Conservation (phyloP, 495 filamentous ascomycete genomes). For the Penicillium crystallinum region DNA sequence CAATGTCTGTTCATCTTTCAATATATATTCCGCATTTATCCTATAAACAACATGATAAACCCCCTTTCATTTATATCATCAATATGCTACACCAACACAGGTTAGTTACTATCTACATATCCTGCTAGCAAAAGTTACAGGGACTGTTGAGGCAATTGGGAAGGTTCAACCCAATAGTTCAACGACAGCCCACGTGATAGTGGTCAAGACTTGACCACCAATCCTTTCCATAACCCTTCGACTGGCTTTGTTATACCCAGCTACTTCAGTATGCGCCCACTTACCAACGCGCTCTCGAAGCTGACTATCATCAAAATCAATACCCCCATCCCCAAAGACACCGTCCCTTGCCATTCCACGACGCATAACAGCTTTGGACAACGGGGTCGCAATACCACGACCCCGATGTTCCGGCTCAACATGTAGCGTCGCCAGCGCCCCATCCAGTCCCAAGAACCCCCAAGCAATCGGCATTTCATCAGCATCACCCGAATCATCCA, state of each 20-base stretch:
- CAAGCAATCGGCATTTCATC: conserved; percentile 38
- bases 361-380: conserved; percentile 34
- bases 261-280: conserved; percentile 46
- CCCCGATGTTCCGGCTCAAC: conserved; percentile 47
- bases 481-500: background rate
- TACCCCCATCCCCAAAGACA: conserved; percentile 15
- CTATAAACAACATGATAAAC: no score
- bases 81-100: no score
- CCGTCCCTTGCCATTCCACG: conserved; percentile 21
- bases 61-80: no score
- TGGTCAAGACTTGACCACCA: conserved; percentile 35
- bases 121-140: background rate
- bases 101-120: no score
- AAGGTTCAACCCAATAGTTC: conserved; percentile 23
- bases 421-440: conserved; percentile 43
- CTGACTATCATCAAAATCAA: conserved; percentile 5
- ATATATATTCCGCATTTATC: no score
- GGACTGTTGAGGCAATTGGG: background rate
- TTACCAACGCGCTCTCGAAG: conserved; percentile 1
- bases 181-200: conserved; percentile 38
- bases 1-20: no score
- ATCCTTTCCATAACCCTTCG: conserved; percentile 47
- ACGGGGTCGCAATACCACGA: conserved; percentile 34
- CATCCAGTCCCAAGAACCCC: conserved; percentile 45
- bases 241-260: conserved; percentile 41